These are phyloP conservation scores for Megacollybia marginata DNA, from an alignment of 768 basidiomycete genomes.

Conservation along the genomic window DNA sequence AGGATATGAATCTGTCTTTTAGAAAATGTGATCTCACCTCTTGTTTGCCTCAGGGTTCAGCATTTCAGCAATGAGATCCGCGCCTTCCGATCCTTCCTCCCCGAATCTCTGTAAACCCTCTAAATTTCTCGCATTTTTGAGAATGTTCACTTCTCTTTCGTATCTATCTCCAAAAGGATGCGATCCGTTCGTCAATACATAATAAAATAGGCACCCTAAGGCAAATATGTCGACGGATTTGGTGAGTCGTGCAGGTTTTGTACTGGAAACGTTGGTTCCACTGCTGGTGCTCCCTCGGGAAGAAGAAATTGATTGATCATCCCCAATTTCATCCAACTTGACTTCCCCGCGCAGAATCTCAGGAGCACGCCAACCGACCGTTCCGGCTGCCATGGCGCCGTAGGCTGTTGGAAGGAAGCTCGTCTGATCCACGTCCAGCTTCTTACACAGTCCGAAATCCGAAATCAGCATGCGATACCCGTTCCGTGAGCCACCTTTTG, in stretches of 20 bases:
- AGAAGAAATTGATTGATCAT: constrained; percentile 53
- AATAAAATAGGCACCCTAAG: constrained; percentile 91
- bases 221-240: constrained; percentile 97
- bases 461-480: constrained; percentile 84
- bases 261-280: constrained; percentile 31
- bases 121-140: constrained; percentile 71
- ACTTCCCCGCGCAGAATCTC: constrained; percentile 94
- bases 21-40: constrained; percentile 43
- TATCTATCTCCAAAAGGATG: constrained; percentile 95
- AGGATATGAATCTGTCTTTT: not conserved
- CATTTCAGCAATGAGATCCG: constrained; percentile 74
- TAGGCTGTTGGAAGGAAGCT: constrained; percentile 91
- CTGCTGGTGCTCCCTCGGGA: constrained; percentile 61
- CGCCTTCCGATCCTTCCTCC: constrained; percentile 91
- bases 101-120: constrained; percentile 73
- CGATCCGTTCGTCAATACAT: constrained; percentile 79
- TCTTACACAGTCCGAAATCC: constrained; percentile 96
- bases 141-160: constrained; percentile 90
- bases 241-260: constrained; percentile 66
- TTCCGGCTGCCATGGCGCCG: constrained; percentile 85
- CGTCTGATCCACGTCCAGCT: constrained; percentile 91
- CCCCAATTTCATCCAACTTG: constrained; percentile 73
- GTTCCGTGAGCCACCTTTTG: constrained; percentile 40
- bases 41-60: constrained; percentile 65
- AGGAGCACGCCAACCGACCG: constrained; percentile 96